These are phyloP conservation scores for Globisporangium cylindrosporum DNA, from an alignment of 352 stramenopile genomes.

Conservation along the genomic window DNA sequence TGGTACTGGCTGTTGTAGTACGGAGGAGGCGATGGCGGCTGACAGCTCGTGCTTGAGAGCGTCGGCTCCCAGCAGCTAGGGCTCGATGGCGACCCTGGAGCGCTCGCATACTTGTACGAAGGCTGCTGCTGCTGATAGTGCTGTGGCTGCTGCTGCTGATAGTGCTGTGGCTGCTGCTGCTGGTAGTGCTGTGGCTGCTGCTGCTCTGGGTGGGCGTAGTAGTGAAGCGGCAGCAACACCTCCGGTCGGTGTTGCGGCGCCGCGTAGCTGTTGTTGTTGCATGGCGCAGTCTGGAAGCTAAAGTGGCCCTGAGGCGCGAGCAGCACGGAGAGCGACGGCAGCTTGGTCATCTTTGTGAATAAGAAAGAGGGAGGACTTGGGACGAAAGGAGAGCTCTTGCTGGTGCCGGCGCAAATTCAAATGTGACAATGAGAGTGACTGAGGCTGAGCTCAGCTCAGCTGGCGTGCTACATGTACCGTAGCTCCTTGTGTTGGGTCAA, in stretches of 20 bases:
- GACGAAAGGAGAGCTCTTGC: background rate
- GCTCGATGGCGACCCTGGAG: background rate
- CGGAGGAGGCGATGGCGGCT: background rate
- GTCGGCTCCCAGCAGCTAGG: background rate
- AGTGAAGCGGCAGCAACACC: constrained; percentile 1
- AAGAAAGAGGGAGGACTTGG: background rate
- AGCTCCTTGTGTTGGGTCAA: background rate
- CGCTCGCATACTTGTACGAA: background rate
- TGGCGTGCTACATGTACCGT: background rate
- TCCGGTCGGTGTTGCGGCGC: background rate
- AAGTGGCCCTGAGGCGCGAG: constrained; percentile 10
- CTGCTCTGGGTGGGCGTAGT: constrained; percentile 2
- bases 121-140: background rate
- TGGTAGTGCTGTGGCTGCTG: background rate
- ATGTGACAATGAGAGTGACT: constrained; percentile 3
- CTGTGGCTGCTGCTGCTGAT: background rate
- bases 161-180: background rate
- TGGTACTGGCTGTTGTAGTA: constrained; percentile 1
- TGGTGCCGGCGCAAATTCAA: constrained; percentile 9
- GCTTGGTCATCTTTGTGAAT: constrained; percentile 9
- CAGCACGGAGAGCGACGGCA: constrained; percentile 18
- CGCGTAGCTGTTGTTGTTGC: background rate
- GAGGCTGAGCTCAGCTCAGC: background rate
- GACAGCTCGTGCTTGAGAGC: background rate
- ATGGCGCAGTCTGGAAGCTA: background rate